These are phyloP conservation scores for Arthroderma sp. DNA, from an alignment of 2,329 filamentous ascomycete genomes.

Conservation along the genomic window DNA sequence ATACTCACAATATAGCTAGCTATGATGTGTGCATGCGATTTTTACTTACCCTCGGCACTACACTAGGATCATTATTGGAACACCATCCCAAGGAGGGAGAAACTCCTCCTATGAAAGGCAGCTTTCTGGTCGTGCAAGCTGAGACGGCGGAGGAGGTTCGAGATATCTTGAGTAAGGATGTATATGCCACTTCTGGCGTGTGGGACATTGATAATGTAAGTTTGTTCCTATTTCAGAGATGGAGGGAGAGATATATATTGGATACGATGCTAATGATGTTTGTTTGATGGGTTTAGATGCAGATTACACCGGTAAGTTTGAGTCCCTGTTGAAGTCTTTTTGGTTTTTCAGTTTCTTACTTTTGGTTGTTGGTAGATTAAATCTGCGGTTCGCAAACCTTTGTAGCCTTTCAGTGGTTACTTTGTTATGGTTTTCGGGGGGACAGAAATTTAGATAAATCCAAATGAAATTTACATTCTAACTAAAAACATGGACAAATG, in stretches of 20 bases:
- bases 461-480: too few species aligned
- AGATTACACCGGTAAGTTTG: conserved; percentile 2
- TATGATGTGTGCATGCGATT: too few species aligned
- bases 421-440: too few species aligned
- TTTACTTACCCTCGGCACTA: too few species aligned
- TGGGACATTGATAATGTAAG: conserved; percentile 62
- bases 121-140: conserved; percentile 54
- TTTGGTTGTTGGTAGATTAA: neutral
- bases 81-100: conserved; percentile 52
- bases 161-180: conserved; percentile 53
- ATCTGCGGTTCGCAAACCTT: neutral
- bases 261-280: neutral
- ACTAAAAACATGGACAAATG: too few species aligned
- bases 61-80: conserved; percentile 54
- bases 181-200: conserved; percentile 58
- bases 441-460: too few species aligned
- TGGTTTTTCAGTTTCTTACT: neutral
- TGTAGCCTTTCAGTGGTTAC: neutral
- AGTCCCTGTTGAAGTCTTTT: neutral
- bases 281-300: neutral
- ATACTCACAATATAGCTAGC: too few species aligned
- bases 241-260: neutral
- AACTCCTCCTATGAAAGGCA: conserved; percentile 53
- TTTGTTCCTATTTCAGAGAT: conserved; percentile 14
- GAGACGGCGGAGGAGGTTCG: conserved; percentile 57